Conservation (phyloP, 495 filamentous ascomycete genomes). For the Aspergillus wentii region DNA sequence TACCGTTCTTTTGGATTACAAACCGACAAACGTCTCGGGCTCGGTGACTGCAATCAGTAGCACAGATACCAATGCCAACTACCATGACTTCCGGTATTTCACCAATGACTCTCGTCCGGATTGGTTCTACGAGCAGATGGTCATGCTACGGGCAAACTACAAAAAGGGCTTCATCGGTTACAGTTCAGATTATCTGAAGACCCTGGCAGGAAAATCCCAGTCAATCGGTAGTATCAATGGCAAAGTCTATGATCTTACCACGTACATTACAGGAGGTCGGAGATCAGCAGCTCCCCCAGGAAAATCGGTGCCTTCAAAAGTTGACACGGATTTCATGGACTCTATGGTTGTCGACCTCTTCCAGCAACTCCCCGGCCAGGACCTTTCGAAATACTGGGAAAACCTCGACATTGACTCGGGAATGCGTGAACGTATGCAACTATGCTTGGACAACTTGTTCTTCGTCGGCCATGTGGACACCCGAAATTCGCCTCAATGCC, state of each 20-base stretch:
- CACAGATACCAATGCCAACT: conserved; percentile 68
- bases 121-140: conserved; percentile 88
- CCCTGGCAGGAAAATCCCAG: conserved; percentile 57
- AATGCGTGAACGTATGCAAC: conserved; percentile 62
- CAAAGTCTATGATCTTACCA: conserved; percentile 86
- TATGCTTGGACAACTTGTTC: conserved; percentile 93
- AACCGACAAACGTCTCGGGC: conserved; percentile 66
- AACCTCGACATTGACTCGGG: conserved; percentile 50
- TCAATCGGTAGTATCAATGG: conserved; percentile 75
- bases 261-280: conserved; percentile 76
- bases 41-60: conserved; percentile 57
- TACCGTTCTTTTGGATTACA: conserved; percentile 76
- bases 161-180: conserved; percentile 89
- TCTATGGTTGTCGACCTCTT: conserved; percentile 70
- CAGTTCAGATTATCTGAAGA: conserved; percentile 68
- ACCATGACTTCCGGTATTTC: conserved; percentile 89
- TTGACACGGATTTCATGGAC: conserved; percentile 81
- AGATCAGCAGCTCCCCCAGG: conserved; percentile 50
- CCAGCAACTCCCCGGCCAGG: conserved; percentile 65
- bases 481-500: conserved; percentile 77
- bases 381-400: conserved; percentile 82
- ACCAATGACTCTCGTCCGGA: conserved; percentile 77
- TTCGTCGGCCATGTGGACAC: conserved; percentile 92
- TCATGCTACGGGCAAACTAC: conserved; percentile 67
- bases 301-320: conserved; percentile 36